phyloP scores from a whole-genome alignment of 306 rosid genomes.

The Trichosanthes truncata region DNA sequence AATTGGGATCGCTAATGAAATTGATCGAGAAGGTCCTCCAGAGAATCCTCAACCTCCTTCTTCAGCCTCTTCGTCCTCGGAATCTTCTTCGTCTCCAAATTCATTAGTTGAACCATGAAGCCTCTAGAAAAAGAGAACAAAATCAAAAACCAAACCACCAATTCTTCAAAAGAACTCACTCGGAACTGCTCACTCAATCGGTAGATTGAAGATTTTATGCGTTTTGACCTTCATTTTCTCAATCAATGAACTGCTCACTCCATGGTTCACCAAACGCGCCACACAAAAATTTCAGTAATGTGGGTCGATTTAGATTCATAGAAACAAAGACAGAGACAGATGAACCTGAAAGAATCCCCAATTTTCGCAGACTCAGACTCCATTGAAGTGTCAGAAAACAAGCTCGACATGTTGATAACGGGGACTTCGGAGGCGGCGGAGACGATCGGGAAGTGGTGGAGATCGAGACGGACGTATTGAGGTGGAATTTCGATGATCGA shows the following conservation, averaged over 20 bases:
- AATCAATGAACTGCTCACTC: slow-evolving; percentile 22
- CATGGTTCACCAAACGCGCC: slow-evolving; percentile 60
- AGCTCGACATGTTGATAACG: not conserved
- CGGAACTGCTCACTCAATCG: no score
- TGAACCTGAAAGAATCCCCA: slow-evolving; percentile 10
- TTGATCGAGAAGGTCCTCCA: slow-evolving; percentile 46
- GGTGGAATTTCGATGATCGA: not conserved
- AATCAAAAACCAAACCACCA: not conserved
- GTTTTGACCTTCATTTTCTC: slow-evolving; percentile 33
- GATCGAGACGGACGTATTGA: not conserved
- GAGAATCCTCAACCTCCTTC: slow-evolving; percentile 59
- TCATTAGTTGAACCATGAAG: slow-evolving; percentile 56
- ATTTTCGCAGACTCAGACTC: not conserved
- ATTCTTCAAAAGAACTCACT: not conserved
- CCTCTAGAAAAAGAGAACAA: not conserved
- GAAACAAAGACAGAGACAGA: no score
- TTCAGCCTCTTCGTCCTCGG: slow-evolving; percentile 40
- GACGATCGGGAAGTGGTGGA: not conserved
- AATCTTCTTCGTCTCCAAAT: slow-evolving; percentile 28
- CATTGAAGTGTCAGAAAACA: not conserved
- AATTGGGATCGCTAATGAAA: slow-evolving; percentile 49
- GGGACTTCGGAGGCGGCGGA: slow-evolving; percentile 6
- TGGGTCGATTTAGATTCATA: not conserved
- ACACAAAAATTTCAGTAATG: not conserved
- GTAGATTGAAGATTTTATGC: slow-evolving; percentile 32